Evolutionary conservation across 1,284 basidiomycete species (phyloP).

Genomic region (Apiotrichum gamsii): DNA sequence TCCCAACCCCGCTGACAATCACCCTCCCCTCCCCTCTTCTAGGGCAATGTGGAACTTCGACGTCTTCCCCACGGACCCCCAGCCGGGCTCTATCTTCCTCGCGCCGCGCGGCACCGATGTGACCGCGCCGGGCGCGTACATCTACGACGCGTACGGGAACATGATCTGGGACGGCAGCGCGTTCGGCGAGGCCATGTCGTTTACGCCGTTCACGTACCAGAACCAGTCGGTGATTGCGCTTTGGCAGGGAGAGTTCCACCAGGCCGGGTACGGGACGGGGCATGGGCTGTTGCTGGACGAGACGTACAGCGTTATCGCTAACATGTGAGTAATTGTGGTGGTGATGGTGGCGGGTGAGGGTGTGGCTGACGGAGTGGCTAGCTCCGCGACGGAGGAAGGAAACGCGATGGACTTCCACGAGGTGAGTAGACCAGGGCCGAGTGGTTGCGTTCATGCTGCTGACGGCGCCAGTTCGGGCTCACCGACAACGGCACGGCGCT

Average conservation of each 20-base stretch:
- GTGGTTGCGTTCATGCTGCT: not conserved
- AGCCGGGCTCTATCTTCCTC: constrained; percentile 21
- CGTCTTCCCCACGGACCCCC: constrained; percentile 11
- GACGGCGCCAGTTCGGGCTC: constrained; percentile 23
- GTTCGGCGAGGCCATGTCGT: constrained; percentile 29
- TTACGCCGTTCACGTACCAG: constrained; percentile 19
- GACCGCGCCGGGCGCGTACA: constrained; percentile 14
- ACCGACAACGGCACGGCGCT: constrained; percentile 37
- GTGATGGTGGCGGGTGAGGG: too few relatives aligned
- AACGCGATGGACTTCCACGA: constrained; percentile 28
- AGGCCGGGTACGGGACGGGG: constrained; percentile 25
- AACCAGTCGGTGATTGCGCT: constrained; percentile 24
- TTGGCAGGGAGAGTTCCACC: constrained; percentile 29
- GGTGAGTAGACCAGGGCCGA: constrained; percentile 10
- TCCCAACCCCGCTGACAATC: too few relatives aligned
- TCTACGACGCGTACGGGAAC: constrained; percentile 27
- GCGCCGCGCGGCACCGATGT: constrained; percentile 29
- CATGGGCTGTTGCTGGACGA: constrained; percentile 24
- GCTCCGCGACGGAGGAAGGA: too few relatives aligned
- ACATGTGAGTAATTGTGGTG: constrained; percentile 23
- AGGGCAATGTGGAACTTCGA: constrained; percentile 24
- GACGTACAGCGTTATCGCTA: constrained; percentile 27
- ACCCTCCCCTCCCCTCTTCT: too few relatives aligned
- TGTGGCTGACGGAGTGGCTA: too few relatives aligned
- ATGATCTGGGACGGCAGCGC: constrained; percentile 30